These are phyloP conservation scores for Leccinum subgranulosum DNA, from an alignment of 768 basidiomycete species.

Conservation along the genomic window DNA sequence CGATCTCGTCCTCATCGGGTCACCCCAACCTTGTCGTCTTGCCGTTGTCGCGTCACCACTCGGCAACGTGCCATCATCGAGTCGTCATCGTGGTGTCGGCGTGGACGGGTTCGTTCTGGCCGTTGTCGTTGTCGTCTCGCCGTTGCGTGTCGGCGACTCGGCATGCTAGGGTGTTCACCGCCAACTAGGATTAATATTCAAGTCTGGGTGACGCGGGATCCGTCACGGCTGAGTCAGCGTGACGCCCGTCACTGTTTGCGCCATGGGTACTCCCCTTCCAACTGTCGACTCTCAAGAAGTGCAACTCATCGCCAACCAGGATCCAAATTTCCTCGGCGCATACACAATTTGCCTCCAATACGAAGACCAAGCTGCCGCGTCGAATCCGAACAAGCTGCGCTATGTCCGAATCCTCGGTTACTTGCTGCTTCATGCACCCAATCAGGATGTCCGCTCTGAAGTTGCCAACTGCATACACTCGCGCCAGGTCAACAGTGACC, in stretches of 20 bases:
- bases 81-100: too few species aligned
- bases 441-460: not conserved
- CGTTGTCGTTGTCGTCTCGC: too few species aligned
- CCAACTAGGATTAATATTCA: too few species aligned
- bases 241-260: too few species aligned
- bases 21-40: too few species aligned
- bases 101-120: too few species aligned
- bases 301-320: not conserved
- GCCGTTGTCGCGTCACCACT: too few species aligned
- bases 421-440: slow-evolving; percentile 5
- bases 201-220: too few species aligned
- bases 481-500: not conserved
- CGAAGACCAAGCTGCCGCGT: not conserved
- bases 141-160: slow-evolving; percentile 12
- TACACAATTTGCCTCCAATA: not conserved
- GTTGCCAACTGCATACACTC: slow-evolving; percentile 4
- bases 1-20: too few species aligned
- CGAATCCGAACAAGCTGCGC: not conserved
- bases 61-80: too few species aligned
- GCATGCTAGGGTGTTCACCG: too few species aligned
- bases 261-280: not conserved
- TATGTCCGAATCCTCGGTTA: slow-evolving; percentile 4
- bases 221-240: too few species aligned
- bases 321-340: not conserved
- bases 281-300: not conserved